Evolutionary conservation across 163 green algal species (phyloP).

Genomic region (Picocystis sp.): DNA sequence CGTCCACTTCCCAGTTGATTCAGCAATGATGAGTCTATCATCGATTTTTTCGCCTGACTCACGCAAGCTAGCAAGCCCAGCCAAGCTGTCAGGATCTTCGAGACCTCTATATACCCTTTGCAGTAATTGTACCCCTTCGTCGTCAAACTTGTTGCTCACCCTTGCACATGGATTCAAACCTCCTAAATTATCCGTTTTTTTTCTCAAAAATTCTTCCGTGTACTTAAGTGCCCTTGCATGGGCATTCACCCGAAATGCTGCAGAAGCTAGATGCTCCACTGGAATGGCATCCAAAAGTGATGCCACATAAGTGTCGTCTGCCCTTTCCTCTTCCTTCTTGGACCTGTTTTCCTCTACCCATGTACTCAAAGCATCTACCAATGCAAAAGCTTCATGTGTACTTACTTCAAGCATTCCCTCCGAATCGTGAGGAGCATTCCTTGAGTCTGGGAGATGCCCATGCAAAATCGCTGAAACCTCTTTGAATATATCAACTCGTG

Average conservation of each 20-base stretch:
- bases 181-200: slow-evolving; percentile 10
- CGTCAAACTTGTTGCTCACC: slow-evolving; percentile 20
- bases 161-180: slow-evolving; percentile 47
- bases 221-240: slow-evolving; percentile 60
- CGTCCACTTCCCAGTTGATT: slow-evolving; percentile 73
- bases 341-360: slow-evolving; percentile 32
- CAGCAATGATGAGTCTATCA: slow-evolving; percentile 62
- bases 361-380: slow-evolving; percentile 46
- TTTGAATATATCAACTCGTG: slow-evolving; percentile 3
- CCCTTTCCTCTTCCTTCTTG: not conserved
- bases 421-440: slow-evolving; percentile 14
- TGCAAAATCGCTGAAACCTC: slow-evolving; percentile 16
- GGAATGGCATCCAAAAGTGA: slow-evolving; percentile 44
- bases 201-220: slow-evolving; percentile 50
- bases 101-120: slow-evolving; percentile 70
- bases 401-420: slow-evolving; percentile 44
- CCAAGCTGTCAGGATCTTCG: slow-evolving; percentile 78
- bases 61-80: slow-evolving; percentile 57
- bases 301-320: slow-evolving; percentile 11
- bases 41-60: slow-evolving; percentile 25
- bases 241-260: slow-evolving; percentile 25
- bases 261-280: slow-evolving; percentile 36
- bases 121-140: slow-evolving; percentile 63
- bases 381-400: slow-evolving; percentile 42
- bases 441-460: slow-evolving; percentile 9